Evolutionary conservation across 2,329 filamentous ascomycete genomes (phyloP).

Genomic region (Verticillium dahliae): DNA sequence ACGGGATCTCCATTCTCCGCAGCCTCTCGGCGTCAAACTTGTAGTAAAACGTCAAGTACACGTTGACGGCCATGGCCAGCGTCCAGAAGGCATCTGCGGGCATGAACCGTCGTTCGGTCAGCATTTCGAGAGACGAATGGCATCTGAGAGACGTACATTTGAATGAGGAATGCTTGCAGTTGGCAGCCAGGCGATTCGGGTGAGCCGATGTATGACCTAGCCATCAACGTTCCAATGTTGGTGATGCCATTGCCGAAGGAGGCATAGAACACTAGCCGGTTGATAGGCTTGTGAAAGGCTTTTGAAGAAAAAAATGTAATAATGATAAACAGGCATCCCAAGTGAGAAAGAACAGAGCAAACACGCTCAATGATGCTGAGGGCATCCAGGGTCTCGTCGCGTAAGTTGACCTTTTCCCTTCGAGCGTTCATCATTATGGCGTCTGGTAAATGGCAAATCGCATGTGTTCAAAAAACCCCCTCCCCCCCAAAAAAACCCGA

Average conservation of each 20-base stretch:
- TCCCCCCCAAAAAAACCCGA: not conserved
- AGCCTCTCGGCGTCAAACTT: slow-evolving; percentile 62
- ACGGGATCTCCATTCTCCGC: slow-evolving; percentile 63
- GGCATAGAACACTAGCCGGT: slow-evolving; percentile 77
- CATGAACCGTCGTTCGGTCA: slow-evolving; percentile 56
- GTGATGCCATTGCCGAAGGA: slow-evolving; percentile 74
- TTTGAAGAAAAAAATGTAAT: slow-evolving; percentile 61
- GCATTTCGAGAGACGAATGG: slow-evolving; percentile 7
- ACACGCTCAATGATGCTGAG: slow-evolving; percentile 60
- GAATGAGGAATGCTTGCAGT: slow-evolving; percentile 72
- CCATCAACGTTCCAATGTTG: slow-evolving; percentile 71
- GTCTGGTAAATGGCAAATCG: not conserved
- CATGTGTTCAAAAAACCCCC: not conserved
- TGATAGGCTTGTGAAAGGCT: slow-evolving; percentile 79
- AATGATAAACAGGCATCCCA: slow-evolving; percentile 67
- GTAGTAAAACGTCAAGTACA: slow-evolving; percentile 73
- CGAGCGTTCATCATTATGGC: slow-evolving; percentile 9
- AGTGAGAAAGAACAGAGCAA: slow-evolving; percentile 63
- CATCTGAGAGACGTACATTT: slow-evolving; percentile 54
- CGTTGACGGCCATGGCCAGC: slow-evolving; percentile 76
- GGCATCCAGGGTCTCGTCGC: slow-evolving; percentile 36
- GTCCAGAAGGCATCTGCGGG: slow-evolving; percentile 72
- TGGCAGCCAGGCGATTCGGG: slow-evolving; percentile 53
- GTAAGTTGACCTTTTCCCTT: slow-evolving; percentile 17
- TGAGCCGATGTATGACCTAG: slow-evolving; percentile 48